Evolutionary conservation across 1,284 basidiomycete species (phyloP), one percentile per base, ranked within the genome.

Genomic region (Schizopora paradoxa): DNA sequence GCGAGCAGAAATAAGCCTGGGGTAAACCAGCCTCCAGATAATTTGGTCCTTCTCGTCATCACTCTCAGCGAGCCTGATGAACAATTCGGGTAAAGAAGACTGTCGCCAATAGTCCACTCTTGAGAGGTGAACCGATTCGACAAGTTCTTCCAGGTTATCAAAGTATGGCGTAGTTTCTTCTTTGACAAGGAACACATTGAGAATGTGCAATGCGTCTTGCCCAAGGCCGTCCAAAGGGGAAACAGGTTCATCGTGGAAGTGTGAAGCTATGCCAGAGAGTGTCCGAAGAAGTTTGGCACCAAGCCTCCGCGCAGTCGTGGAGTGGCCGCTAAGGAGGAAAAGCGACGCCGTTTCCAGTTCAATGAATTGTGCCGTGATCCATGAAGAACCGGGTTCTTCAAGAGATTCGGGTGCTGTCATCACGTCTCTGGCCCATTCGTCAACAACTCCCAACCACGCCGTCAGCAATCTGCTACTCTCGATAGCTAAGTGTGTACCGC

Each of bases 361-460:
- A 38, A 69, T 70, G 33, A 73, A 67, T 43, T 73, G 70, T 1
- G 67, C 61, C 7, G 67, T 49, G 39, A 78, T 60, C 29, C 47
- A 43, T 5, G 63, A 54, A 18, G 57, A 53, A 41, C 76, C 70
- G 23, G 69, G 66, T 26, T 69, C 70, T 2, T 58, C 50, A 32
- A 76, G 51, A 43, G 69, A 66, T 21, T 70, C 63, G 7, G 69
- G 63, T 40, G 69, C 66, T 39, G 65, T 61, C 27, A 66, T 66
- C 48, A 77, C 63, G 47, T 65, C 72, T 41, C 62, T 62, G 37
- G 74, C 70, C 82, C 92, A 91, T 5, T 69, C 69, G 44, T 87
- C 80, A 5, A 95, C 74, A 4, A 93, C 66, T 19, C 73, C 74
- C 16, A 78, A 68, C 91, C 93, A 96, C 3, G 94, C 67, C 32